phyloP scores from a whole-genome alignment of 2,329 filamentous ascomycete genomes.

The Ambrosiella cleistominuta region DNA sequence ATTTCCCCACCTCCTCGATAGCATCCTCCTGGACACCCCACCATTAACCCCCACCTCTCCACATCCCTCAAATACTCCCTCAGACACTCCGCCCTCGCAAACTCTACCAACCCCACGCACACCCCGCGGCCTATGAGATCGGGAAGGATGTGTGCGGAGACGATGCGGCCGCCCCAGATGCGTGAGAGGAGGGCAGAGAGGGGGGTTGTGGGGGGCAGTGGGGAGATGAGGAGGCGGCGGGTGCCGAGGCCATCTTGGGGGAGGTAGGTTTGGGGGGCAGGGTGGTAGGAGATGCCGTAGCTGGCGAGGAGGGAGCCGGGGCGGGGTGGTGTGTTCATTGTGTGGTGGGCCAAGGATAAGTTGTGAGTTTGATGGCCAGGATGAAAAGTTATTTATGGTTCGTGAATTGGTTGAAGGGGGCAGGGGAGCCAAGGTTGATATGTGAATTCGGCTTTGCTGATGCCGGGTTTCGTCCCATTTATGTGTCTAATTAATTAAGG shows the following conservation, averaged over 20 bases:
- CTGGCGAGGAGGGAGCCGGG: neutral
- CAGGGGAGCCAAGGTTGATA: no score
- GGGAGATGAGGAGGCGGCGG: constrained; percentile 16
- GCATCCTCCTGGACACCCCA: neutral
- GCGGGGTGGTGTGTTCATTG: neutral
- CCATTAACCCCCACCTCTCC: neutral
- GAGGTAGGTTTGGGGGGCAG: neutral
- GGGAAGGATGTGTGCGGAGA: neutral
- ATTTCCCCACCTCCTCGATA: neutral
- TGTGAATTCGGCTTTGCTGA: no score
- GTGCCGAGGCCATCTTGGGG: constrained; percentile 2
- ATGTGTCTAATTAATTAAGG: no score
- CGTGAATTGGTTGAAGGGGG: no score
- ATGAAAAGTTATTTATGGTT: no score
- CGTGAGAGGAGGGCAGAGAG: constrained; percentile 4
- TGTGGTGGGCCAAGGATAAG: neutral
- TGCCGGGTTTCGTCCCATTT: no score
- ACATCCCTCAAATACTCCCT: neutral
- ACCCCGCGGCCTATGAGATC: neutral
- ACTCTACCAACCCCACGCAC: constrained; percentile 5
- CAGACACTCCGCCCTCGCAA: constrained; percentile 5
- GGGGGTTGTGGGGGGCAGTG: constrained; percentile 15
- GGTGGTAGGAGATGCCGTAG: neutral
- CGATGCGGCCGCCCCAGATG: constrained; percentile 12
- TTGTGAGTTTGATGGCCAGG: no score